Evolutionary conservation across 768 basidiomycete species (phyloP).

Genomic region (Trichaptum fuscoviolaceum): DNA sequence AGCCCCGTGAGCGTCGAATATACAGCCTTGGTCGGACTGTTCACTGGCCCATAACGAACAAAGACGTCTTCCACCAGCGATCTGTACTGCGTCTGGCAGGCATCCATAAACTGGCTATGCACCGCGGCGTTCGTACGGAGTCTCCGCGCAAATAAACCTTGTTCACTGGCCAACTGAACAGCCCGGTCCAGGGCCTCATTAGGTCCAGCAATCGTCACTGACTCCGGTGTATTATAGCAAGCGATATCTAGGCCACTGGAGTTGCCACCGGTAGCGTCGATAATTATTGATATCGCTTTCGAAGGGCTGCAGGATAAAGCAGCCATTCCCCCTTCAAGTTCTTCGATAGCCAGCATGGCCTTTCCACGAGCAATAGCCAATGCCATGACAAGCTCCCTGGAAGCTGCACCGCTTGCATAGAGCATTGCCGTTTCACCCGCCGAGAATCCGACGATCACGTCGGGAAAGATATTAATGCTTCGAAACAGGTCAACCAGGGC

Average conservation of each 20-base stretch:
- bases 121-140: slow-evolving; percentile 32
- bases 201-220: slow-evolving; percentile 34
- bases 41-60: slow-evolving; percentile 18
- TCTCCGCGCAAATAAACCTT: slow-evolving; percentile 30
- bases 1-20: slow-evolving; percentile 35
- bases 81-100: slow-evolving; percentile 26
- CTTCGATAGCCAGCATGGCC: slow-evolving; percentile 30
- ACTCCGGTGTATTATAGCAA: slow-evolving; percentile 34
- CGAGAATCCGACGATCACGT: slow-evolving; percentile 41
- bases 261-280: slow-evolving; percentile 14
- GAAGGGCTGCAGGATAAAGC: slow-evolving; percentile 31
- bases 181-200: slow-evolving; percentile 24
- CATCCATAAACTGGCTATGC: slow-evolving; percentile 35
- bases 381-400: slow-evolving; percentile 37
- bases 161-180: slow-evolving; percentile 22
- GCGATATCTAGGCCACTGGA: slow-evolving; percentile 31
- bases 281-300: slow-evolving; percentile 24
- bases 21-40: slow-evolving; percentile 22
- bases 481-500: slow-evolving; percentile 37
- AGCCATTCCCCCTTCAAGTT: slow-evolving; percentile 37
- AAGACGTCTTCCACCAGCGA: slow-evolving; percentile 28
- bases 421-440: slow-evolving; percentile 42
- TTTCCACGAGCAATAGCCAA: slow-evolving; percentile 38
- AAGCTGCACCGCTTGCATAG: slow-evolving; percentile 38
- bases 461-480: slow-evolving; percentile 31